phyloP scores from a whole-genome alignment of 1,284 basidiomycete species.

The Schizopora paradoxa region DNA sequence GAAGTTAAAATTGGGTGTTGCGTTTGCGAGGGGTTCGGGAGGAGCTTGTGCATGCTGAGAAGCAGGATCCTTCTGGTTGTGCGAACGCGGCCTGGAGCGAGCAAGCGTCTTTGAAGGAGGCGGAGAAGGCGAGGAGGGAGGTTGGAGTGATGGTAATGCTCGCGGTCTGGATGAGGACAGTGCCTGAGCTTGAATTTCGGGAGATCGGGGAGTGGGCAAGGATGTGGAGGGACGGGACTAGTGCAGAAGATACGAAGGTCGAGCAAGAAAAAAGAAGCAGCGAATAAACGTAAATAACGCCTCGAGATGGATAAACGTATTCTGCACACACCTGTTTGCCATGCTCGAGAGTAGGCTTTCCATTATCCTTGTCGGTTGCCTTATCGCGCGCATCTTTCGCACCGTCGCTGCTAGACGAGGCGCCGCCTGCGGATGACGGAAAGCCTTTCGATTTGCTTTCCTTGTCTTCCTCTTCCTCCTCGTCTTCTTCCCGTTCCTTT shows the following conservation, averaged over 20 bases:
- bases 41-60: conserved; percentile 4
- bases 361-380: conserved; percentile 2
- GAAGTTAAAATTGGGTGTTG: conserved; percentile 12
- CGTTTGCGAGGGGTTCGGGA: conserved; percentile 3
- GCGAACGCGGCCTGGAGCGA: not conserved
- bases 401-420: conserved; percentile 40
- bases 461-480: conserved; percentile 62
- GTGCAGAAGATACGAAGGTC: not conserved
- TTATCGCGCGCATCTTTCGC: conserved; percentile 33
- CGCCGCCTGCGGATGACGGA: not conserved
- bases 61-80: not conserved
- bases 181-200: conserved; percentile 5
- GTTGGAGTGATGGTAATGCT: not conserved
- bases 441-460: conserved; percentile 1
- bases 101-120: conserved; percentile 7
- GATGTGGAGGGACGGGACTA: not conserved
- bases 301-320: no score
- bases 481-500: conserved; percentile 46
- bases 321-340: no score
- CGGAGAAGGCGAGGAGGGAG: conserved; percentile 10
- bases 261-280: not conserved
- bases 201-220: conserved; percentile 1
- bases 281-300: no score
- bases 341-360: no score
- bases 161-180: conserved; percentile 3